Conservation (phyloP, 148 eudicot species). For the Nepenthes mirabilis region DNA sequence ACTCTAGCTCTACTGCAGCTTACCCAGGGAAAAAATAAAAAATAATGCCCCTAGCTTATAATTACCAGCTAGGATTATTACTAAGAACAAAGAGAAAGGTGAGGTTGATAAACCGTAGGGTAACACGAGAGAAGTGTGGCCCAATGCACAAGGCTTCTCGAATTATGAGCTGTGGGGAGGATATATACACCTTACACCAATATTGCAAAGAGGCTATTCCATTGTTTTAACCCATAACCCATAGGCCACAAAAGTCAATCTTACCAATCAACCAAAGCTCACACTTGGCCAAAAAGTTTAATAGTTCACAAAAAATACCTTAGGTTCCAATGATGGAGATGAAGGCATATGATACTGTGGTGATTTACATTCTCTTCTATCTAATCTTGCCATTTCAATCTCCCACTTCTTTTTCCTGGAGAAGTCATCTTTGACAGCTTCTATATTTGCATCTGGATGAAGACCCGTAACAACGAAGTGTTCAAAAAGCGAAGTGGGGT, state of each 20-base stretch:
- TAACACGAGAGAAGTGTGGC: neutral
- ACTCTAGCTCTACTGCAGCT: too few relatives aligned
- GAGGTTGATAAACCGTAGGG: neutral
- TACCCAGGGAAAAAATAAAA: too few relatives aligned
- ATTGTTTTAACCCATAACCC: too few relatives aligned
- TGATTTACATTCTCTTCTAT: constrained; percentile 20
- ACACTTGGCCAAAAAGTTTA: too few relatives aligned
- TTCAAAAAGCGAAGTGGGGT: constrained; percentile 78
- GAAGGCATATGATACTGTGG: constrained; percentile 30
- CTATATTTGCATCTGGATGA: constrained; percentile 78
- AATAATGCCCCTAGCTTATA: neutral
- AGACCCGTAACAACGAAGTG: constrained; percentile 85
- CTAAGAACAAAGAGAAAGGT: neutral
- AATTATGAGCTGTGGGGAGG: too few relatives aligned
- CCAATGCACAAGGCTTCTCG: too few relatives aligned
- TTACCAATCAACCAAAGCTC: too few relatives aligned
- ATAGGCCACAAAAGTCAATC: too few relatives aligned
- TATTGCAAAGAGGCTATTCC: too few relatives aligned
- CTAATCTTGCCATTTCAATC: constrained; percentile 26
- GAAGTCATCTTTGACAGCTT: constrained; percentile 66
- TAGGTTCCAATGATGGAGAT: constrained; percentile 66
- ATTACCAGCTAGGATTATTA: neutral
- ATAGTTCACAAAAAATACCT: constrained; percentile 30
- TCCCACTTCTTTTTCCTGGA: constrained; percentile 74
- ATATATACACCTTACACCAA: too few relatives aligned